These are phyloP conservation scores for Melastoma malabathricum DNA, from an alignment of 345 rosid genomes.

Conservation along the genomic window DNA sequence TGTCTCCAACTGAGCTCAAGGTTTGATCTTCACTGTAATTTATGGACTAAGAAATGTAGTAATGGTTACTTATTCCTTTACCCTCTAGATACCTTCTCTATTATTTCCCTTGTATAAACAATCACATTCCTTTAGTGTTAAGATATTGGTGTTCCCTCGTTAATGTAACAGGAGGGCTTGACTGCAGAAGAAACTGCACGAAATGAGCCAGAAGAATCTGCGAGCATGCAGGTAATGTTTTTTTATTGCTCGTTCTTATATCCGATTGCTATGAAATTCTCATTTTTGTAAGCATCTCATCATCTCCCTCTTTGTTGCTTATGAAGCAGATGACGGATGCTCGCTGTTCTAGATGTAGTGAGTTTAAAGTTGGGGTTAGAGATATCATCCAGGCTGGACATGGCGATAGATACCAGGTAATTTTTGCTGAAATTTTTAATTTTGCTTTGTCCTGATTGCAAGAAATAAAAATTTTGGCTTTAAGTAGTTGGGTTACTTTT, in stretches of 20 bases:
- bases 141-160: not conserved
- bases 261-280: not conserved
- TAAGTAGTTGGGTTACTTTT: too few species aligned
- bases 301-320: not conserved
- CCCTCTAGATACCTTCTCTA: too few species aligned
- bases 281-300: not conserved
- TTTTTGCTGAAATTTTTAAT: not conserved
- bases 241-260: slow-evolving; percentile 12
- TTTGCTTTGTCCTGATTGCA: not conserved
- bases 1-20: slow-evolving; percentile 90
- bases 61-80: too few species aligned
- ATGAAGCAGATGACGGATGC: slow-evolving; percentile 54
- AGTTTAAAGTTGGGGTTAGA: slow-evolving; percentile 56
- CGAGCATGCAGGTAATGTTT: slow-evolving; percentile 58
- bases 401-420: slow-evolving; percentile 91
- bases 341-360: slow-evolving; percentile 67
- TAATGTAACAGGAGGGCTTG: slow-evolving; percentile 60
- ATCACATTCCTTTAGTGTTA: not conserved
- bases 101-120: not conserved
- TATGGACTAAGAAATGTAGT: too few species aligned
- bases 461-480: too few species aligned
- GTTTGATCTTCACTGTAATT: slow-evolving; percentile 16
- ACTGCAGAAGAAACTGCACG: slow-evolving; percentile 70
- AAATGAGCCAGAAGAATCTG: slow-evolving; percentile 78
- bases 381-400: slow-evolving; percentile 98